These are phyloP conservation scores for Cudoniella acicularis DNA, from an alignment of 495 filamentous ascomycete species.

Conservation along the genomic window DNA sequence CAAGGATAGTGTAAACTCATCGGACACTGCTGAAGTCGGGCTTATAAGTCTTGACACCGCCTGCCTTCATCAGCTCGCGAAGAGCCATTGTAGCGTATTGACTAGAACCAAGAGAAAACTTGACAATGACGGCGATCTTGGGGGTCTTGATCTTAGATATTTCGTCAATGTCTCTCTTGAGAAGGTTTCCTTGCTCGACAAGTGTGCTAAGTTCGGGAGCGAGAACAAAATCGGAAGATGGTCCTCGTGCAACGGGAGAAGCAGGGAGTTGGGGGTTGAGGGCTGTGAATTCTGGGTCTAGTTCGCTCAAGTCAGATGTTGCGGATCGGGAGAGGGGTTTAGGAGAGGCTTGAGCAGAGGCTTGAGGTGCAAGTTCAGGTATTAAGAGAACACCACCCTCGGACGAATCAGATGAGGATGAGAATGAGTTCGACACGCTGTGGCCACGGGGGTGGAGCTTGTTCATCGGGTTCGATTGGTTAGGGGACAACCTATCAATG, in stretches of 20 bases:
- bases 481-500: not conserved
- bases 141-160: constrained; percentile 8
- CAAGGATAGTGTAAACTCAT: not conserved
- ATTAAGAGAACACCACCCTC: constrained; percentile 5
- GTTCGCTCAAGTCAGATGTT: no score
- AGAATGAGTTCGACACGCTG: not conserved
- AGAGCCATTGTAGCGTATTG: constrained; percentile 95
- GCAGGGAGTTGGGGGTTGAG: not conserved
- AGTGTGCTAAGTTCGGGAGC: no score
- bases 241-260: not conserved
- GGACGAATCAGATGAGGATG: not conserved
- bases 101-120: constrained; percentile 77
- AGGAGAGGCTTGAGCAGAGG: no score
- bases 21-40: constrained; percentile 51
- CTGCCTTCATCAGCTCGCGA: constrained; percentile 73
- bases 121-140: constrained; percentile 80
- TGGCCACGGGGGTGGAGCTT: not conserved
- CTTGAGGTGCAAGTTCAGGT: not conserved
- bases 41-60: constrained; percentile 58
- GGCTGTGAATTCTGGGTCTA: no score
- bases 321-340: no score
- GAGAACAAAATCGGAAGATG: no score
- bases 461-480: no score
- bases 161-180: not conserved
- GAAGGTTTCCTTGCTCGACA: no score